Evolutionary conservation across 768 basidiomycete species (phyloP).

Genomic region (Strobilomyces dryophilus): DNA sequence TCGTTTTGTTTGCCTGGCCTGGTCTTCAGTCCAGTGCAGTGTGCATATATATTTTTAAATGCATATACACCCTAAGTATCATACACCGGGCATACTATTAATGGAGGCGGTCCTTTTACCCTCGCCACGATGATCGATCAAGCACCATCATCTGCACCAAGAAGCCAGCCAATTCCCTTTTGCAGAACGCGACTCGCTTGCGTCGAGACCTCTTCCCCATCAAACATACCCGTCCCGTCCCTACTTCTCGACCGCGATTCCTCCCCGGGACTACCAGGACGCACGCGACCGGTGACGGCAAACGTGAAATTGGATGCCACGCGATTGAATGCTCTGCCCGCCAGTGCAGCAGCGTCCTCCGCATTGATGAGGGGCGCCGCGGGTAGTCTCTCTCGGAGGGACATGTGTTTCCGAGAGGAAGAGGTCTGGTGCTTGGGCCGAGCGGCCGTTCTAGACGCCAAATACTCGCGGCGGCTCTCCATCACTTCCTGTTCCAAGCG

Average conservation of each 20-base stretch:
- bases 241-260: conserved; percentile 32
- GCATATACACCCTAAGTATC: conserved; percentile 15
- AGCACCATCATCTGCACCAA: conserved; percentile 70
- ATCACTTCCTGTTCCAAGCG: conserved; percentile 66
- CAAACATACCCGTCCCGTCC: conserved; percentile 39
- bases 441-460: conserved; percentile 24
- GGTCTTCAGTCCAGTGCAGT: conserved; percentile 20
- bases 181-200: conserved; percentile 78
- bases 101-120: conserved; percentile 4
- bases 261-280: conserved; percentile 18
- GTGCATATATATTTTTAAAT: conserved; percentile 24
- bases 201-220: conserved; percentile 60
- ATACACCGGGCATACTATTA: conserved; percentile 15
- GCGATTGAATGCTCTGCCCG: conserved; percentile 71
- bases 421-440: conserved; percentile 12
- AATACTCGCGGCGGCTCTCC: conserved; percentile 43
- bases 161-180: conserved; percentile 93
- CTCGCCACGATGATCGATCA: conserved; percentile 1
- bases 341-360: conserved; percentile 77
- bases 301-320: conserved; percentile 77
- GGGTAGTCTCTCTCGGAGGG: conserved; percentile 60
- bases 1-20: conserved; percentile 27
- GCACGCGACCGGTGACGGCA: conserved; percentile 43
- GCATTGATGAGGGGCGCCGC: conserved; percentile 64
- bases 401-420: conserved; percentile 37